Percentiles rank a stretch among this genome's conserved stretches.
Conservation (phyloP, 1,139 yeast species). For the Petasospora fabianii region DNA sequence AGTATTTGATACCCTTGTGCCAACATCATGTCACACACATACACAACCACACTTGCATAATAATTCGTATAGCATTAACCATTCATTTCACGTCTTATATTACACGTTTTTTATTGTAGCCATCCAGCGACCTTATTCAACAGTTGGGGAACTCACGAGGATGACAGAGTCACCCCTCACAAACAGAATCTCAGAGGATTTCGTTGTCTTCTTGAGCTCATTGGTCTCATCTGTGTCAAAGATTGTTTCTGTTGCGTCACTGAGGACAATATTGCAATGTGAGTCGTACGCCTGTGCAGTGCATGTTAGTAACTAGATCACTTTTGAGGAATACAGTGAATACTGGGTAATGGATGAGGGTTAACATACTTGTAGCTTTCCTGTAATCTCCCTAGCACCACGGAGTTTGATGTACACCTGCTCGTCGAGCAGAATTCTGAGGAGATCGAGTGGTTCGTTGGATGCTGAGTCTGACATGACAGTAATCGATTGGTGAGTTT, state of each 20-base stretch:
- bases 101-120: background rate
- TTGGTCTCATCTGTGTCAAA: conserved; percentile 45
- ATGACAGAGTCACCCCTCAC: conserved; percentile 96
- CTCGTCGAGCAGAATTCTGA: conserved; percentile 85
- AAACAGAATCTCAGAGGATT: conserved; percentile 83
- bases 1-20: conserved; percentile 37
- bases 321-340: background rate
- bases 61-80: conserved; percentile 4
- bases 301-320: conserved; percentile 15
- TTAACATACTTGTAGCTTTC: conserved; percentile 65
- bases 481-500: too few species aligned
- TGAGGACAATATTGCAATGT: conserved; percentile 92
- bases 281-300: conserved; percentile 79
- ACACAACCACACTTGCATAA: background rate
- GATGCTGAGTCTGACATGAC: conserved; percentile 25
- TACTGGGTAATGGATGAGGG: background rate
- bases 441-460: conserved; percentile 76
- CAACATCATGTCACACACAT: background rate
- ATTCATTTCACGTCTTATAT: background rate
- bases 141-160: conserved; percentile 52
- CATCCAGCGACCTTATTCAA: conserved; percentile 14
- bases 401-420: conserved; percentile 83
- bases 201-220: conserved; percentile 37
- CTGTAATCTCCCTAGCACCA: conserved; percentile 93
- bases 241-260: conserved; percentile 87